phyloP scores from a whole-genome alignment of 345 rosid genomes.

The Salix dunnii region DNA sequence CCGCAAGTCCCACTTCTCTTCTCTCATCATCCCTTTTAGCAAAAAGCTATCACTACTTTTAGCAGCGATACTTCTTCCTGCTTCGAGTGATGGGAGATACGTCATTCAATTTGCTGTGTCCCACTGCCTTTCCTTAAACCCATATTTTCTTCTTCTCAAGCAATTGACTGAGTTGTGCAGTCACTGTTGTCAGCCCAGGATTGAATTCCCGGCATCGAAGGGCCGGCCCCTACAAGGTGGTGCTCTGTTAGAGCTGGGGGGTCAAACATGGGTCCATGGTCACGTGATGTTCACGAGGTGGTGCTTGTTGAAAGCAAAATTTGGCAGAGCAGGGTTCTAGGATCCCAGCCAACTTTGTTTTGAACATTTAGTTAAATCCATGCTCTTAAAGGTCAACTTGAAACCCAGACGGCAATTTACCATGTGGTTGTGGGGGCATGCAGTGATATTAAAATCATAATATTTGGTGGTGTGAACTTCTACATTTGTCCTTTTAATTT shows the following conservation, averaged over 20 bases:
- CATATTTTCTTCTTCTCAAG: not conserved
- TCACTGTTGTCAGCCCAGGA: slow-evolving; percentile 25
- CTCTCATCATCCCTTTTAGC: not conserved
- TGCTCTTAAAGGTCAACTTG: not conserved
- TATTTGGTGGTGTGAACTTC: not conserved
- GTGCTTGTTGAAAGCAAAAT: slow-evolving; percentile 11
- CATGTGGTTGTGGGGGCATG: not conserved
- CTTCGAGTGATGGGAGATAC: not conserved
- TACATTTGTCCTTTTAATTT: too few relatives aligned
- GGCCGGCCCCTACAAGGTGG: slow-evolving; percentile 60
- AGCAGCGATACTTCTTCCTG: not conserved
- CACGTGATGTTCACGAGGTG: slow-evolving; percentile 43
- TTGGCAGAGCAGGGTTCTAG: not conserved
- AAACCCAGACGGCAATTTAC: not conserved
- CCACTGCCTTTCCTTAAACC: not conserved
- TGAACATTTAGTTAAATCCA: not conserved
- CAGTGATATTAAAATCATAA: not conserved
- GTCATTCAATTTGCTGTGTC: not conserved
- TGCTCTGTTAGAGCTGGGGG: slow-evolving; percentile 26
- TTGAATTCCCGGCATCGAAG: slow-evolving; percentile 20
- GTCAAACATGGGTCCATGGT: slow-evolving; percentile 44
- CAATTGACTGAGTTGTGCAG: slow-evolving; percentile 1
- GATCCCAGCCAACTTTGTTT: not conserved
- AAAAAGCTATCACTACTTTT: slow-evolving; percentile 20
- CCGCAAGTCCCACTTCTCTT: slow-evolving; percentile 11